Base-by-base conservation (phyloP, 2,329 filamentous ascomycete genomes). In the Periglandula ipomoeae region DNA sequence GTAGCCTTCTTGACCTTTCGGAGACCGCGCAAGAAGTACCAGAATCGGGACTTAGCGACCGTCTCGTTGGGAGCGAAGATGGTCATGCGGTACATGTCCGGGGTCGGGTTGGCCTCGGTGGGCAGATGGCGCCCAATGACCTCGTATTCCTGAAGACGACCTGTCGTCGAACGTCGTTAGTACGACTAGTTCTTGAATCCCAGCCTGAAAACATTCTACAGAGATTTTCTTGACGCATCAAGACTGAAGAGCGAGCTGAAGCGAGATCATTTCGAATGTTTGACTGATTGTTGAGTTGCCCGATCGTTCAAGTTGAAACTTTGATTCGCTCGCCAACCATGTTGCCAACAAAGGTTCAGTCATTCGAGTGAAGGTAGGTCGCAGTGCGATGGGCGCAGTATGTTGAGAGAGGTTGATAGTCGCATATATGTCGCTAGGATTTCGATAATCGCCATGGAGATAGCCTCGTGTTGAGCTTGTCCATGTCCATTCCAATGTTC, bases 1-100 rank as follows among this genome's bases (percentile, higher is more conserved):
- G 94, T 97, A 70, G 91, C 86, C 89, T 98, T 98, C 90, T 98
- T 98, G 81, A 98, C 89, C 85, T 98, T 98, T 72, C 88, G 85
- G 69, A 98, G 83, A 82, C 95, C 94, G 76, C 89, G 89, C 74
- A 98, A 79, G 84, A 98, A 98, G 84, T 98, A 98, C 94, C 94
- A 98, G 87, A 95, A 98, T 70, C 93, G 88, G 71, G 90, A 96
- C 86, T 98, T 98, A 72, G 94, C 93, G 67, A 98, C 90, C 63
- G 96, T 93, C 67, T 85, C 81, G 79, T 98, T 98, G 65, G 89
- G 88, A 62, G 93, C 93, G 74, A 98, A 98, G 75, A 98, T 96
- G 74, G 90, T 90, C 93, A 98, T 98, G 76, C 93, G 90, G 85
- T 97, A 98, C 75, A 98, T 86, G 80, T 93, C 91, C 66, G 93